Evolutionary conservation across 2,329 filamentous ascomycete species (phyloP), one percentile per base, ranked within the genome.

Genomic region (Phoma sp.): DNA sequence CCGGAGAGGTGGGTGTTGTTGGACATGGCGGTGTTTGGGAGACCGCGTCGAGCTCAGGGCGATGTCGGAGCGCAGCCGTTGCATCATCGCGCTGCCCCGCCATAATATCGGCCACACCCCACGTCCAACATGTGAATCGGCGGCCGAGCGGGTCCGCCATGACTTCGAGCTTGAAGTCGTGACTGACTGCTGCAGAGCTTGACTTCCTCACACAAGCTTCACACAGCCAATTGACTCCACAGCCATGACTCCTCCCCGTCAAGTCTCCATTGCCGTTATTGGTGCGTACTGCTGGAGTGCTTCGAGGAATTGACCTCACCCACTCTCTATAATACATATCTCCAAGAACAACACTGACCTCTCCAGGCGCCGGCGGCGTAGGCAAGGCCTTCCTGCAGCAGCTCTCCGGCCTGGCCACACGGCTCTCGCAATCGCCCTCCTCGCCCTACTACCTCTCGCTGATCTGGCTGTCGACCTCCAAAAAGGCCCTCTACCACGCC

Each of bases 381-480:
- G 95, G 95, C 70, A 93, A 93, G 77, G 87, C 86, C 78, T 97
- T 98, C 82, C 85, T 98, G 60, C 81, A 83, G 64, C 95, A 98
- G 77, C 86, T 98, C 53, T 81, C 88, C 61, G 73, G 79, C 56
- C 84, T 95, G 56, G 82, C 85, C 42, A 80, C 83, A 60, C 86
- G 89, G 58, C 86, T 81, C 47, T 75, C 76, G 15, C 74, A 76
- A 51, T 72, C 75, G 5, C 71, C 73, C 50, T 66, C 87, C 32
- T 84, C 88, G 34, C 83, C 85, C 6, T 86, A 86, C 47, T 86
- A 87, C 75, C 83, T 96, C 54, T 87, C 84, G 53, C 86, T 98
- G 47, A 85, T 93, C 80, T 91, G 96, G 77, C 87, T 97, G 65
- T 88, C 91, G 50, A 92, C 91, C 49, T 95, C 90, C 76, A 91